phyloP scores from a whole-genome alignment of 2,329 filamentous ascomycete genomes.

The Lasiodiplodia theobromae region DNA sequence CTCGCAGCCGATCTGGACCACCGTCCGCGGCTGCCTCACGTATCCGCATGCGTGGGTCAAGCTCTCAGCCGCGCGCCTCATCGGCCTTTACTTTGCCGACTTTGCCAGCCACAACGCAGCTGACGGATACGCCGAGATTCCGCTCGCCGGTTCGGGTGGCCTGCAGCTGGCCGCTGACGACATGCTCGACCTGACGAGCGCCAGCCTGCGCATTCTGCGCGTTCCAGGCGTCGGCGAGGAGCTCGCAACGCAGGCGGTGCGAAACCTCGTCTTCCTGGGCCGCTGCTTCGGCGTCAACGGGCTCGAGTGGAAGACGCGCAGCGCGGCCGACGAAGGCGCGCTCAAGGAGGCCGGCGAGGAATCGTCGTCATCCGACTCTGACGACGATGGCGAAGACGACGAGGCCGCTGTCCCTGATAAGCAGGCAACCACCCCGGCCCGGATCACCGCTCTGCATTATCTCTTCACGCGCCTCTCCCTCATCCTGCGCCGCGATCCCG shows the following conservation, averaged over 20 bases:
- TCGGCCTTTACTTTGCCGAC: slow-evolving; percentile 81
- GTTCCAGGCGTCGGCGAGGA: slow-evolving; percentile 72
- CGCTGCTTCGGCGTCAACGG: slow-evolving; percentile 68
- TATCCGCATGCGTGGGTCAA: slow-evolving; percentile 79
- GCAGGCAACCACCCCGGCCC: slow-evolving; percentile 38
- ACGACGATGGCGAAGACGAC: slow-evolving; percentile 44
- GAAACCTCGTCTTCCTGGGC: slow-evolving; percentile 84
- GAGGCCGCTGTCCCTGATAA: slow-evolving; percentile 34
- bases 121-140: slow-evolving; percentile 61
- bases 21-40: slow-evolving; percentile 71
- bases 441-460: slow-evolving; percentile 68
- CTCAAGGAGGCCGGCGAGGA: slow-evolving; percentile 53
- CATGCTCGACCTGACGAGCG: slow-evolving; percentile 65
- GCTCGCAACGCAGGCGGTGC: slow-evolving; percentile 78
- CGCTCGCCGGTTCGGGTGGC: slow-evolving; percentile 74
- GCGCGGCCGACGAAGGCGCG: slow-evolving; percentile 53
- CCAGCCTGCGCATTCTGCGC: slow-evolving; percentile 66
- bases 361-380: slow-evolving; percentile 44
- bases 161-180: slow-evolving; percentile 70
- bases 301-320: slow-evolving; percentile 53
- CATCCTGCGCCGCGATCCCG: slow-evolving; percentile 76
- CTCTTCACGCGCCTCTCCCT: slow-evolving; percentile 80
- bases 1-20: slow-evolving; percentile 72
- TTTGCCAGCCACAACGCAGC: slow-evolving; percentile 71
- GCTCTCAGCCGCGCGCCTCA: slow-evolving; percentile 74